Percentiles rank a stretch among this genome's conserved stretches.
phyloP scores from a whole-genome alignment of 305 asterid species.

The Rubia peregrina region DNA sequence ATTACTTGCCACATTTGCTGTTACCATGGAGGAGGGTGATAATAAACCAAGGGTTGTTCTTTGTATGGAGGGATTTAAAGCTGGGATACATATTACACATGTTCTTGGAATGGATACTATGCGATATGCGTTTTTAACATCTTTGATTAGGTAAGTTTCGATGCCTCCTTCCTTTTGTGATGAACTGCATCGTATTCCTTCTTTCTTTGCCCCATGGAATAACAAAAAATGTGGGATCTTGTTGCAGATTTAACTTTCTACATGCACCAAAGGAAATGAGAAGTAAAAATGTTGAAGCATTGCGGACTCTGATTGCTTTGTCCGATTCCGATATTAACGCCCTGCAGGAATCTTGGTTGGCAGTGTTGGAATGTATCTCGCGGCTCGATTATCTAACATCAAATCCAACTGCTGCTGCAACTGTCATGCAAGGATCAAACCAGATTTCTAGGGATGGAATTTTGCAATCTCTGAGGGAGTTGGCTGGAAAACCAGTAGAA shows the following conservation, averaged over 20 bases:
- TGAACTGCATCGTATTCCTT: not conserved
- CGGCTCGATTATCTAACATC: conserved; percentile 94
- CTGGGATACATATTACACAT: conserved; percentile 92
- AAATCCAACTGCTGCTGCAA: conserved; percentile 89
- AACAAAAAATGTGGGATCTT: not conserved
- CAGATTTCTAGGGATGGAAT: conserved; percentile 92
- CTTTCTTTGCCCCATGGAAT: not conserved
- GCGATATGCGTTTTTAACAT: conserved; percentile 96
- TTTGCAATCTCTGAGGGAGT: conserved; percentile 87
- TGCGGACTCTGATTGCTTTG: conserved; percentile 73
- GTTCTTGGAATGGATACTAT: conserved; percentile 97
- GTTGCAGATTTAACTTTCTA: conserved; percentile 81
- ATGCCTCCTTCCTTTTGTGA: conserved; percentile 5
- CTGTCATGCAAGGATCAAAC: conserved; percentile 96
- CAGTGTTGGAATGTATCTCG: conserved; percentile 90
- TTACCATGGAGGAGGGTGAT: conserved; percentile 98
- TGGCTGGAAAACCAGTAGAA: conserved; percentile 93
- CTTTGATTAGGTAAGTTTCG: conserved; percentile 74
- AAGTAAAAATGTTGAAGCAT: conserved; percentile 94
- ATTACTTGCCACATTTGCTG: conserved; percentile 96
- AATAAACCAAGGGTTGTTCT: conserved; percentile 81
- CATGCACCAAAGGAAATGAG: conserved; percentile 99
- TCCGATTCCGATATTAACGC: conserved; percentile 91
- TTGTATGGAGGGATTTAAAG: conserved; percentile 98
- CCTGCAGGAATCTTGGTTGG: conserved; percentile 97